These are phyloP conservation scores for Exophiala dermatitidis DNA, from an alignment of 2,329 filamentous ascomycete species.

Conservation along the genomic window DNA sequence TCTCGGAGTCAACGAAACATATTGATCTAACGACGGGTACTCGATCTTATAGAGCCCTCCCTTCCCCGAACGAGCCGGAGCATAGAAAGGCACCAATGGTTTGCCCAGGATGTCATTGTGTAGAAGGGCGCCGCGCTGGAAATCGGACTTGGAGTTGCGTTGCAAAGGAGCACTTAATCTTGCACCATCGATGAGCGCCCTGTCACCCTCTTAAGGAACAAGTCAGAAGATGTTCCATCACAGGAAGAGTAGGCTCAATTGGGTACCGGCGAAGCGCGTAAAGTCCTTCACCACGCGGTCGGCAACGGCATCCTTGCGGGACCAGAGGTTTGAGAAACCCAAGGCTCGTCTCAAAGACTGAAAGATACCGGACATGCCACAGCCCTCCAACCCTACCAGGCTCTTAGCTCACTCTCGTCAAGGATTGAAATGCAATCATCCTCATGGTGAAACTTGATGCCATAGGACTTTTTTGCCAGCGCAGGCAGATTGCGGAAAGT, in stretches of 20 bases:
- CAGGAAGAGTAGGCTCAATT: too few relatives aligned
- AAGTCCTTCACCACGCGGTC: constrained; percentile 6
- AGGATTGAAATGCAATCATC: neutral
- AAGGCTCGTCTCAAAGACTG: constrained; percentile 7
- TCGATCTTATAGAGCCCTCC: constrained; percentile 16
- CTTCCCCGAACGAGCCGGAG: constrained; percentile 4
- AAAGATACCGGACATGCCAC: constrained; percentile 15
- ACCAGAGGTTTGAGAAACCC: constrained; percentile 6
- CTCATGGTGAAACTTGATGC: neutral
- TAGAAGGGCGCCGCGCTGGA: constrained; percentile 30
- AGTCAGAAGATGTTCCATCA: neutral
- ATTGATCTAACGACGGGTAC: constrained; percentile 61
- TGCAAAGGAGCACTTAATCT: constrained; percentile 39
- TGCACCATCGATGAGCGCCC: constrained; percentile 36
- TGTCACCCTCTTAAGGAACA: constrained; percentile 36
- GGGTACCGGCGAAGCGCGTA: constrained; percentile 10
- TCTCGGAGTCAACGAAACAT: constrained; percentile 59
- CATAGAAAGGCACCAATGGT: constrained; percentile 25
- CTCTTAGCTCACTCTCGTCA: neutral
- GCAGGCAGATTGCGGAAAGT: constrained; percentile 7
- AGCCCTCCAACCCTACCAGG: neutral
- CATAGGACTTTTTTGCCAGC: neutral
- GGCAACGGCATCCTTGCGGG: neutral
- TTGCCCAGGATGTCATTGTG: constrained; percentile 58
- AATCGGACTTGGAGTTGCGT: constrained; percentile 31